Base-by-base conservation (phyloP, 169 alveolate species). In the Babesia ovis region DNA sequence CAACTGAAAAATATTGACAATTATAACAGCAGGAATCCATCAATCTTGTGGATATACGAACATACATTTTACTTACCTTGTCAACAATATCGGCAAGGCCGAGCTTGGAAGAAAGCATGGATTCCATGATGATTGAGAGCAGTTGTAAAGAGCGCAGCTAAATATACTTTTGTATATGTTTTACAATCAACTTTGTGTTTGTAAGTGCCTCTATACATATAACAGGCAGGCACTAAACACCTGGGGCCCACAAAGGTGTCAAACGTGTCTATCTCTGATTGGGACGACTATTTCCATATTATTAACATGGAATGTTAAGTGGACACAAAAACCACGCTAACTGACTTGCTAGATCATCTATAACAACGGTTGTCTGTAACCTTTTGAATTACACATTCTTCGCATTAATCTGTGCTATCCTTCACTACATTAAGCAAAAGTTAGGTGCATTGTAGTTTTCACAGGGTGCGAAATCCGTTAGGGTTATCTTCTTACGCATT, bases 1-100 rank as follows among this genome's bases (percentile, higher is more conserved):
- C 71, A 96, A 83, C 86, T 94, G 75, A n/a, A 61, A 25, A 42
- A 20, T 11, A 32, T 42, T 58, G 20, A 41, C 31, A 25, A 18
- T 42, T 45, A 4, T 18, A 11, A 11, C 37, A 18, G 58, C 29
- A 4, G 11, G n/a, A 3, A 39, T 27, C 29, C 54, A n/a, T 8
- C 9, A 0, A 5, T 45, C 1, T 27, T 4, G 62, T n/a, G 37
- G n/a, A 4, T 18, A 53, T 14, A 18, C 25, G 14, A 29, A 37
- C 3, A 23, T 32, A 25, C 4, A 31, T 31, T 3, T 18, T 12
- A 64, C 74, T 56, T 45, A 80, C 88, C 83, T 80, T 56, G 41
- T 72, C 79, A 22, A 51, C 73, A 23, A 80, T 43, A 60, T 80
- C 88, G 56, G 69, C 68, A 29, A 80, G 84, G 51, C 88, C 83